These are phyloP conservation scores for Geotrichum cucujoidarum DNA, from an alignment of 1,139 yeast genomes.

Conservation along the genomic window DNA sequence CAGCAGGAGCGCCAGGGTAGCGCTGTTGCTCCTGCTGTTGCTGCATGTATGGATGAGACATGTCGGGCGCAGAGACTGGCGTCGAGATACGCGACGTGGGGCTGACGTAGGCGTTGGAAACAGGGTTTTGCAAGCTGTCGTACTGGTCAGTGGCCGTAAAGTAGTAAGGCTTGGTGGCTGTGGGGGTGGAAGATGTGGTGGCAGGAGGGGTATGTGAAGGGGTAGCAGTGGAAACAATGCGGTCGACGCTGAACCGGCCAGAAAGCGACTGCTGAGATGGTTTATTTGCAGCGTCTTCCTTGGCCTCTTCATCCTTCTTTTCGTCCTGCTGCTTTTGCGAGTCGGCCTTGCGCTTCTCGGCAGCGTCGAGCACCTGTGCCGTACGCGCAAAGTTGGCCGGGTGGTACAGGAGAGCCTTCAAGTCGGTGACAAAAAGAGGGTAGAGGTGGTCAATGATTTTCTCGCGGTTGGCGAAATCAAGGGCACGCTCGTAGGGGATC, in stretches of 20 bases:
- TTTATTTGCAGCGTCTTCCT: constrained; percentile 4
- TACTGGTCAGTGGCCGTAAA: constrained; percentile 3
- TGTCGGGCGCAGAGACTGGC: constrained; percentile 11
- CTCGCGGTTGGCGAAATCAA: constrained; percentile 86
- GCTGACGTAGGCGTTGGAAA: constrained; percentile 6
- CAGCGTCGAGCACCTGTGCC: constrained; percentile 23
- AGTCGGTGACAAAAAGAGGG: constrained; percentile 83
- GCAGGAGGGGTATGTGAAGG: constrained; percentile 3
- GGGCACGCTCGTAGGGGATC: constrained; percentile 93
- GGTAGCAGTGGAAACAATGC: constrained; percentile 13
- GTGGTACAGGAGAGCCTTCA: constrained; percentile 56
- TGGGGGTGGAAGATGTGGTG: constrained; percentile 1
- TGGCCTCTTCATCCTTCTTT: not conserved
- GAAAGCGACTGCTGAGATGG: constrained; percentile 16
- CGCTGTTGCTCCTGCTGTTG: constrained; percentile 12
- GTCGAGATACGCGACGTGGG: constrained; percentile 17
- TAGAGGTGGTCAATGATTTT: constrained; percentile 79
- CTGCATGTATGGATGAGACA: constrained; percentile 8
- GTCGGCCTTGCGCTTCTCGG: constrained; percentile 23
- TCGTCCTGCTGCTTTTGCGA: not conserved
- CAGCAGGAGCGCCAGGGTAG: constrained; percentile 15
- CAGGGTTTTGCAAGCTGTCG: not conserved
- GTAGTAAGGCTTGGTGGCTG: constrained; percentile 12
- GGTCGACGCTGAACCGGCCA: constrained; percentile 16
- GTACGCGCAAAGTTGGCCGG: constrained; percentile 32